Conservation (phyloP, 1,139 yeast species). For the Nadsonia commutata region DNA sequence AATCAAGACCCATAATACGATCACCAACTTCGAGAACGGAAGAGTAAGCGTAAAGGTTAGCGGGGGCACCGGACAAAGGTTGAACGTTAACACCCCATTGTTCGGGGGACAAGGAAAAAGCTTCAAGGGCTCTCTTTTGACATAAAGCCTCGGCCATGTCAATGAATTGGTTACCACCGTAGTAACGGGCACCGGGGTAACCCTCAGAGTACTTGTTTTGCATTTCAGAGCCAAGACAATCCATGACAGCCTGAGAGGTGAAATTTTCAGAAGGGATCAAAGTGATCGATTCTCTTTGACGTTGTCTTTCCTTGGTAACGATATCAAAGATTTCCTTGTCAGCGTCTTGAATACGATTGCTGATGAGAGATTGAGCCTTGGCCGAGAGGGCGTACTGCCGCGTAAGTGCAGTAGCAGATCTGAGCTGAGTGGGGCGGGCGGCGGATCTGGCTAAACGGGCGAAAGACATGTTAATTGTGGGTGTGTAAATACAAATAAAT, state of each 20-base stretch:
- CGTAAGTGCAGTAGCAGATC: background rate
- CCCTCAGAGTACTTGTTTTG: slow-evolving; percentile 98
- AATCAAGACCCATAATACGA: slow-evolving; percentile 88
- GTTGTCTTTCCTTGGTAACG: slow-evolving; percentile 53
- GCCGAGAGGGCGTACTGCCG: background rate
- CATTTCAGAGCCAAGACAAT: slow-evolving; percentile 88
- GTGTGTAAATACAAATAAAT: background rate
- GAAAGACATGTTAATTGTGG: background rate
- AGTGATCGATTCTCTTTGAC: slow-evolving; percentile 84
- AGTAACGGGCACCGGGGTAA: slow-evolving; percentile 93
- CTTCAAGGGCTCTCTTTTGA: slow-evolving; percentile 81
- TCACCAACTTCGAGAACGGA: slow-evolving; percentile 88
- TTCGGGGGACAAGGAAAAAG: slow-evolving; percentile 59
- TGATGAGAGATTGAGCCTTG: background rate
- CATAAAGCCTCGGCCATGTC: slow-evolving; percentile 83
- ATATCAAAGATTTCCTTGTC: slow-evolving; percentile 83
- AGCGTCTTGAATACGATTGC: slow-evolving; percentile 1
- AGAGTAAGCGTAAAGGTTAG: slow-evolving; percentile 83
- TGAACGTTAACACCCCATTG: slow-evolving; percentile 96
- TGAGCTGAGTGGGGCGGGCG: background rate
- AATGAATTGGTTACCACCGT: slow-evolving; percentile 91
- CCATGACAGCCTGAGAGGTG: slow-evolving; percentile 90
- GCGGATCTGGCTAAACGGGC: background rate
- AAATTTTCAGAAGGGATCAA: slow-evolving; percentile 91
- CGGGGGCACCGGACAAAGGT: slow-evolving; percentile 90